These are phyloP conservation scores for Penicillium italicum DNA, from an alignment of 2,329 filamentous ascomycete species.

Conservation along the genomic window DNA sequence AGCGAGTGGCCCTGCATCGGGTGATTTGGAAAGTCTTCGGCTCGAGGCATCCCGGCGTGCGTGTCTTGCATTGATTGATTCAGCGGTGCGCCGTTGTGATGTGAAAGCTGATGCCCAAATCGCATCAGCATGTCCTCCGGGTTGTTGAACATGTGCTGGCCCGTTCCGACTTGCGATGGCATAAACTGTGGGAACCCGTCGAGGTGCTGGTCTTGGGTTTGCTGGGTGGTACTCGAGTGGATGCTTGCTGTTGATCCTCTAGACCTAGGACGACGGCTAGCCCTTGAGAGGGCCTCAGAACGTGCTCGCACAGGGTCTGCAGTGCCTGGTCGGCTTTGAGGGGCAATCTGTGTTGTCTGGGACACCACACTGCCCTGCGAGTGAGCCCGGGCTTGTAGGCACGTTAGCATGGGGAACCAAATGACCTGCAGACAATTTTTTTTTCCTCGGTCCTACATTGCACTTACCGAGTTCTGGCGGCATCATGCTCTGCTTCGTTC, in stretches of 20 bases:
- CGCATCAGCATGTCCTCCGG: slow-evolving; percentile 47
- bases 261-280: slow-evolving; percentile 43
- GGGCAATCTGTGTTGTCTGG: slow-evolving; percentile 37
- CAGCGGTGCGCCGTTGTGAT: slow-evolving; percentile 36
- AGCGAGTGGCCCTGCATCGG: slow-evolving; percentile 34
- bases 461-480: slow-evolving; percentile 24
- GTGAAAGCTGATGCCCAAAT: slow-evolving; percentile 43
- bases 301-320: slow-evolving; percentile 41
- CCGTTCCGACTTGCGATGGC: slow-evolving; percentile 32
- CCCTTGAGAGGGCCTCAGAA: slow-evolving; percentile 42
- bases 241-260: slow-evolving; percentile 48
- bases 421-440: not conserved
- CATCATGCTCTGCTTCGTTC: slow-evolving; percentile 16
- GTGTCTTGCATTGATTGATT: slow-evolving; percentile 39
- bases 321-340: slow-evolving; percentile 41
- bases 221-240: slow-evolving; percentile 46
- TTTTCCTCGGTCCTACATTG: not conserved
- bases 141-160: slow-evolving; percentile 40
- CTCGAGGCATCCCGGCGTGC: slow-evolving; percentile 34
- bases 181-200: slow-evolving; percentile 42
- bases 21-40: slow-evolving; percentile 39
- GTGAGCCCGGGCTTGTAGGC: slow-evolving; percentile 32
- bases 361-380: slow-evolving; percentile 40
- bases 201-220: slow-evolving; percentile 42
- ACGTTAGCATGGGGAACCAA: slow-evolving; percentile 6